Evolutionary conservation across 1,139 yeast species (phyloP), one percentile per base, ranked within the genome.

Genomic region (Pichia sp.): DNA sequence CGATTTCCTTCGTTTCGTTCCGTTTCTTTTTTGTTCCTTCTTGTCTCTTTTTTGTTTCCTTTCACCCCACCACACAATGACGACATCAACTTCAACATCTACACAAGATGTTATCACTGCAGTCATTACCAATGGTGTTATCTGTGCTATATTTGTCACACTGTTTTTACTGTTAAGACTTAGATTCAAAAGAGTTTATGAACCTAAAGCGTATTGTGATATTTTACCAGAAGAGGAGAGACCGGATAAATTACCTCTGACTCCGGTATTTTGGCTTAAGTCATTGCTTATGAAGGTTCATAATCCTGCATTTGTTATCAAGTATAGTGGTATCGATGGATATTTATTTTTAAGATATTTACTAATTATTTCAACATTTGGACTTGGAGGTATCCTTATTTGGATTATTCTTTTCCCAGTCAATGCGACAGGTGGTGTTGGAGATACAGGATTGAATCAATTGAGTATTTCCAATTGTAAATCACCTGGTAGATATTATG

Each of bases 391-490:
- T 47, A 54, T 85, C 30, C 57, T 84, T 22, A 67, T 82, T 18
- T 80, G 87, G 78, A 92, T 96, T 27, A 77, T 92, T 50, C 70
- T 92, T 51, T 72, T 92, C 53, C 94, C 98, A 0, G 84, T 92
- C 44, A 87, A 89, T 65, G 95, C 94, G 15, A 81, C 95, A 9
- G 82, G 86, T 55, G 92, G 95, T 22, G 72, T 72, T 44, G 70
- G 72, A 38, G 68, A 70, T 34, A 54, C 65, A 13, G 89, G 46
- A 16, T 76, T 84, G 48, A 82, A 82, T 57, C 69, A 76, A 41
- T 66, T 85, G 49, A 68, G 85, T 3, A 79, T 78, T 54, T 73
- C 86, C 34, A 83, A 85, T 58, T 83, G 89, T 48, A 70, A 68
- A 15, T 68, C 80, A 56, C 73, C 76, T 50, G 74, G 77, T 64